A percentile compares a stretch with the other conserved stretches of the same genome.
These are phyloP conservation scores for Clonostachys byssicola DNA, from an alignment of 2,329 filamentous ascomycete genomes.

Conservation along the genomic window DNA sequence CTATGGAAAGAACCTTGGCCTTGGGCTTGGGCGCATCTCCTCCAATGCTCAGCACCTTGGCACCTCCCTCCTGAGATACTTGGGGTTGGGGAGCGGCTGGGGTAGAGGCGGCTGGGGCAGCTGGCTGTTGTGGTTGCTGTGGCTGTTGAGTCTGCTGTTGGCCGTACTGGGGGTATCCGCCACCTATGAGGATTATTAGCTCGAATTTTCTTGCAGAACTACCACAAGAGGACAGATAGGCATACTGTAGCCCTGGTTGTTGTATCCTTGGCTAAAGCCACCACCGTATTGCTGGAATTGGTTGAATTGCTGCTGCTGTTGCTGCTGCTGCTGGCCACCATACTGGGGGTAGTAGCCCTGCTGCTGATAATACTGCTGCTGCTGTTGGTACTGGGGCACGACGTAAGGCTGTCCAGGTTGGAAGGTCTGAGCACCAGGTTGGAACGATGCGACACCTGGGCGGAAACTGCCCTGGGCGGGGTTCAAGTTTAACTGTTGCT, in stretches of 20 bases:
- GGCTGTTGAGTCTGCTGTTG: conserved; percentile 33
- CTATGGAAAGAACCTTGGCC: conserved; percentile 40
- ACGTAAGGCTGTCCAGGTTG: conserved; percentile 63
- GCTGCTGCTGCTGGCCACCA: conserved; percentile 32
- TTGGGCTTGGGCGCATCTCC: conserved; percentile 53
- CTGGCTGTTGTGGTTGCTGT: conserved; percentile 43
- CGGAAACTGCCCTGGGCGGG: conserved; percentile 39
- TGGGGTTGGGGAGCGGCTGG: conserved; percentile 36
- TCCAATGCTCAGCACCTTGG: conserved; percentile 69
- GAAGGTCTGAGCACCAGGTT: conserved; percentile 67
- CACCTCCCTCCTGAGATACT: conserved; percentile 47
- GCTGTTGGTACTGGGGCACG: conserved; percentile 52
- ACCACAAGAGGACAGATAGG: neutral
- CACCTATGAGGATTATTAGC: conserved; percentile 24
- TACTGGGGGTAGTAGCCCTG: conserved; percentile 58
- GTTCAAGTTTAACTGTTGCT: conserved; percentile 73
- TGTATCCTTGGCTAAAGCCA: conserved; percentile 45
- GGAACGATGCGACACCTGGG: conserved; percentile 64
- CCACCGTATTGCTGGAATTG: conserved; percentile 49
- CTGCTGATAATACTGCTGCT: conserved; percentile 45
- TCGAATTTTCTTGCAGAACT: conserved; percentile 6
- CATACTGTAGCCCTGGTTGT: conserved; percentile 33
- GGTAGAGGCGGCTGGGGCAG: conserved; percentile 16
- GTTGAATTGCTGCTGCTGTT: conserved; percentile 44
- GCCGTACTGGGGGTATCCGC: conserved; percentile 49